Evolutionary conservation across 2,329 filamentous ascomycete genomes (phyloP), one percentile per base, ranked within the genome.

Genomic region (Sclerotinia nivalis): DNA sequence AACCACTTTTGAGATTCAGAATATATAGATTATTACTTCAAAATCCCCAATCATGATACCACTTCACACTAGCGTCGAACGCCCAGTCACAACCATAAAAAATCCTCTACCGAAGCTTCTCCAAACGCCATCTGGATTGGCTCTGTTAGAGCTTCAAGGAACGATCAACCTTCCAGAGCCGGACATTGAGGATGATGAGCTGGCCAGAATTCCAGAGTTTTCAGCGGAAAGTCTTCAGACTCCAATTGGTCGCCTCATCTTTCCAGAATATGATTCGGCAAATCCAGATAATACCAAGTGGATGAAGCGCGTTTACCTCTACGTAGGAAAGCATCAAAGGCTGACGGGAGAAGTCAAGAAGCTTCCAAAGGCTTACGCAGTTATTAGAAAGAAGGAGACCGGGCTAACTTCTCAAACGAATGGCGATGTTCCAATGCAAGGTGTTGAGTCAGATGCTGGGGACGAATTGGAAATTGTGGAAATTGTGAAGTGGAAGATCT

Each of bases 311-410:
- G 93, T 95, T 40, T 92, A 97, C 77, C 82, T 98, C 62, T 97
- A 95, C 78, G 87, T 98, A 6, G 96, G 95, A 8, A 88, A 90
- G 77, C 91, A 97, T 79, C 96, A 98, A 82, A 87, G 94, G 71
- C 86, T 98, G 78, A 92, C 89, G 0, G 96, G 96, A 4, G 93
- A 98, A 80, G 89, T 97, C 62, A 97, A 93, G 84, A 97, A 93
- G 81, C 81, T 98, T 64, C 86, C 87, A 8, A 91, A 88, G 77
- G 89, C 94, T 3, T 78, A 97, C 74, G 96, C 91, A 5, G 84
- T 98, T n/a, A 84, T 98, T 34, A 86, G 89, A 72, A 88, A 86
- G 76, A 84, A 84, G 59, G 70, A 73, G 15, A 58, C 66, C 1
- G 71, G 69, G 65, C 54, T 69, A 47, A 62, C 13, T 62, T 40